Evolutionary conservation across 2,329 filamentous ascomycete species (phyloP), one percentile per base, ranked within the genome.

Genomic region (Coleophoma crateriformis): DNA sequence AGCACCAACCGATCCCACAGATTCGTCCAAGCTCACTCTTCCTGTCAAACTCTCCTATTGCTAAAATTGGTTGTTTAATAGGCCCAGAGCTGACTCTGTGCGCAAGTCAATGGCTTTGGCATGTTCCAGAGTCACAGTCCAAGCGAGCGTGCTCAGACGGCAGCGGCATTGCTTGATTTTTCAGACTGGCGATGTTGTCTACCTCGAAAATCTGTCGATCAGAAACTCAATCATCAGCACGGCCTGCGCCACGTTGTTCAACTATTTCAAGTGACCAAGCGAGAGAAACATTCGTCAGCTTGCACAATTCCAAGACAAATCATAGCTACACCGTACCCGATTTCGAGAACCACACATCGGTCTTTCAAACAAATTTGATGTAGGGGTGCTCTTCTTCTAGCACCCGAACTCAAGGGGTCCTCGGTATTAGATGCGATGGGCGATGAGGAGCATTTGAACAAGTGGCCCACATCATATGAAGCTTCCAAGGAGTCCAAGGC

Each of bases 111-210:
- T 63, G 84, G 94, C 74, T 91, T 95, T 65, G 81, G 79, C 12
- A 75, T 75, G 40, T 94, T 91, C 67, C 79, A 88, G 20, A 68
- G 75, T 50, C 86, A 86, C 33, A 75, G 77, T 17, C 71, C 78
- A 0, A 61, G 74, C 11, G 73, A 86, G 57, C 86, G 85, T 58
- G 71, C 76, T 46, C 69, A 77, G 40, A 82, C 87, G 1, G 90
- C 90, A 20, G 69, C 81, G 47, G 81, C 85, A 37, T 84, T 96
- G 58, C 82, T 92, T 81, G 47, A 90, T 88, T 39, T 95, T 96
- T 72, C 87, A 90, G 61, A 85, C 79, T 2, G 87, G 90, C 3
- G 91, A 91, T 50, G 96, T 96, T 73, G 80, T 96, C 63, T 96
- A 96, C 69, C 80, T 95, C 38, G 84, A 84, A 59, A 88, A 92